Conservation (phyloP, 2,329 filamentous ascomycete genomes). For the Tolypocladium nubicola region DNA sequence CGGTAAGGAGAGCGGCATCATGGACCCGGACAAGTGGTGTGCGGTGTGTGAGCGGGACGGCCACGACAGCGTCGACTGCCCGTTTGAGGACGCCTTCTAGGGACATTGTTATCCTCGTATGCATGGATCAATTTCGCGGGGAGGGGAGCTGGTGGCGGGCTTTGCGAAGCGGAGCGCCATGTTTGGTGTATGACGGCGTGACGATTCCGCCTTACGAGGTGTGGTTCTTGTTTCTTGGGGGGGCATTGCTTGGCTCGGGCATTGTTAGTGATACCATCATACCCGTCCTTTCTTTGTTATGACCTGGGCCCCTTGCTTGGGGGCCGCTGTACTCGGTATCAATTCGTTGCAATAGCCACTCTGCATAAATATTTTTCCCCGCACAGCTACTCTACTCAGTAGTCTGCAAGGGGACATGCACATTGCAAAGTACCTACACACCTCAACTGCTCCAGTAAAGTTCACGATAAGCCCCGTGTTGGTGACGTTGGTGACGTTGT, state of each 20-base stretch:
- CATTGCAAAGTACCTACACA: too few relatives aligned
- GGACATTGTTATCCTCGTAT: not conserved
- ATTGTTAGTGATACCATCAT: conserved; percentile 25
- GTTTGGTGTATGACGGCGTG: conserved; percentile 8
- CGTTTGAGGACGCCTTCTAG: conserved; percentile 73
- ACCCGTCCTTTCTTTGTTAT: conserved; percentile 12
- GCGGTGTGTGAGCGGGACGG: conserved; percentile 93
- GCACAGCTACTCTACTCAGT: not conserved
- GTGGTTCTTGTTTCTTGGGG: conserved; percentile 6
- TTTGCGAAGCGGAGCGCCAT: not conserved
- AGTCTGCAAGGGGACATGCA: too few relatives aligned
- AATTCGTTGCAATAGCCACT: not conserved
- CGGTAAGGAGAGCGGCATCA: conserved; percentile 65
- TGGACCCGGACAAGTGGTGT: conserved; percentile 90
- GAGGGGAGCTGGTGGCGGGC: not conserved
- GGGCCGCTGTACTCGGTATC: not conserved
- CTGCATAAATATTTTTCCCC: not conserved
- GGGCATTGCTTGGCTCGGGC: conserved; percentile 16
- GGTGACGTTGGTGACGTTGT: too few relatives aligned
- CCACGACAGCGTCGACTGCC: conserved; percentile 91
- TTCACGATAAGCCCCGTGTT: too few relatives aligned
- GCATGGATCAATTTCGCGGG: not conserved
- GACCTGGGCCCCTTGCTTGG: not conserved
- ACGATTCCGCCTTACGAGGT: conserved; percentile 7
- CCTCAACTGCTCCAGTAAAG: too few relatives aligned